phyloP scores from a whole-genome alignment of 768 basidiomycete genomes.

The Russula foetens region DNA sequence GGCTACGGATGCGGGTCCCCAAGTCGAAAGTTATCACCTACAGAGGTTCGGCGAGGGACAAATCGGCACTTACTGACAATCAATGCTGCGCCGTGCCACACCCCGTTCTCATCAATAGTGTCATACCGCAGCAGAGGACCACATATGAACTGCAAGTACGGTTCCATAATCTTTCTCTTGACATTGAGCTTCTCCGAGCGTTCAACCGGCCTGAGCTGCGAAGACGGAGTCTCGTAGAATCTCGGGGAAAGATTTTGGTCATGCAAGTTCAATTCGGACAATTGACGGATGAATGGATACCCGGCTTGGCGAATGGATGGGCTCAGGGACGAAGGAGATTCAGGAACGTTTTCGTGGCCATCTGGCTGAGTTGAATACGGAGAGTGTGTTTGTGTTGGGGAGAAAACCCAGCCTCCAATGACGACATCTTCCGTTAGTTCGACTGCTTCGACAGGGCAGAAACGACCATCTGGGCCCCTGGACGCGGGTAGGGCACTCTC shows the following conservation, averaged over 20 bases:
- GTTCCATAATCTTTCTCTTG: conserved; percentile 60
- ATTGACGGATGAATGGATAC: neutral
- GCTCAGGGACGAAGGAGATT: neutral
- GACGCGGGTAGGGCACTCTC: conserved; percentile 25
- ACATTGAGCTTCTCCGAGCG: conserved; percentile 43
- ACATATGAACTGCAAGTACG: conserved; percentile 85
- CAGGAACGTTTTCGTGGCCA: conserved; percentile 24
- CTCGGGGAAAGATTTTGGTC: conserved; percentile 3
- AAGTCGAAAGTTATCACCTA: neutral
- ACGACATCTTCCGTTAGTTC: conserved; percentile 54
- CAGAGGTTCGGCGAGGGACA: neutral
- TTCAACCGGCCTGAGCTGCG: conserved; percentile 52
- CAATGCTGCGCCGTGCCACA: conserved; percentile 86
- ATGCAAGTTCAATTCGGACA: neutral
- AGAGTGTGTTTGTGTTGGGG: conserved; percentile 24
- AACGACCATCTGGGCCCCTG: conserved; percentile 42
- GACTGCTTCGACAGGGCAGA: conserved; percentile 46
- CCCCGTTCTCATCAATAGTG: conserved; percentile 64
- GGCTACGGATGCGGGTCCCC: conserved; percentile 33
- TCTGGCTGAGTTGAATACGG: conserved; percentile 44
- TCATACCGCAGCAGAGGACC: conserved; percentile 88
- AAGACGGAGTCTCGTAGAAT: conserved; percentile 31
- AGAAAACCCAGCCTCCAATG: conserved; percentile 47
- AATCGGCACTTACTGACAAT: conserved; percentile 64
- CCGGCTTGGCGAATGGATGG: conserved; percentile 5